phyloP scores from a whole-genome alignment of 345 rosid genomes.

The Viola odorata region DNA sequence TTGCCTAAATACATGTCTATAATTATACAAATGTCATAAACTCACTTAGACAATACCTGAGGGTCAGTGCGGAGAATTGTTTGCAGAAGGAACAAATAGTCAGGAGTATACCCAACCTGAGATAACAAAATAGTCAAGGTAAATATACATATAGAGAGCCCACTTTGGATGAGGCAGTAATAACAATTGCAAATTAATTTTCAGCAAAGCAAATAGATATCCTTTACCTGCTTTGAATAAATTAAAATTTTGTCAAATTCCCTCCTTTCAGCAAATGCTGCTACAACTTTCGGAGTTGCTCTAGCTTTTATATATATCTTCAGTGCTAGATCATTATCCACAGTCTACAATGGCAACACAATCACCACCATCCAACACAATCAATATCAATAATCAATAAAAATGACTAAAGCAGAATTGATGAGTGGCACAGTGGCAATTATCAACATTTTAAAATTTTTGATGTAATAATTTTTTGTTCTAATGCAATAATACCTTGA shows the following conservation, averaged over 20 bases:
- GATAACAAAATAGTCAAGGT: conserved; percentile 4
- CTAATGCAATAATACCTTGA: conserved; percentile 55
- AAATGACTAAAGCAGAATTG: neutral
- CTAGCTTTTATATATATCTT: conserved; percentile 94
- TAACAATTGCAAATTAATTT: no score
- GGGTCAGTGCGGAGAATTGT: conserved; percentile 97
- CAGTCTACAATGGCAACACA: conserved; percentile 52
- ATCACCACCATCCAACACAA: neutral
- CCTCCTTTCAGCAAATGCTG: conserved; percentile 96
- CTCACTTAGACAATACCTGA: conserved; percentile 45
- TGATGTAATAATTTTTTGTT: neutral
- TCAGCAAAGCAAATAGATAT: neutral
- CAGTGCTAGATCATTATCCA: conserved; percentile 96
- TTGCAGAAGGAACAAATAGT: conserved; percentile 96
- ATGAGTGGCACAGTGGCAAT: neutral
- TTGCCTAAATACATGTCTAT: neutral
- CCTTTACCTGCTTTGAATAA: conserved; percentile 83
- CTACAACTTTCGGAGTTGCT: conserved; percentile 97
- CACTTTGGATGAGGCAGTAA: no score
- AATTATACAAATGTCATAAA: neutral
- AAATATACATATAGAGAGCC: neutral
- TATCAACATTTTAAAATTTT: no score
- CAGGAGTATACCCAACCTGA: conserved; percentile 96
- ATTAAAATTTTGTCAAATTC: conserved; percentile 94
- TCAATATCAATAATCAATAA: neutral